Base-by-base conservation (phyloP, 164 flowering plant species). In the Sextonia rubra region DNA sequence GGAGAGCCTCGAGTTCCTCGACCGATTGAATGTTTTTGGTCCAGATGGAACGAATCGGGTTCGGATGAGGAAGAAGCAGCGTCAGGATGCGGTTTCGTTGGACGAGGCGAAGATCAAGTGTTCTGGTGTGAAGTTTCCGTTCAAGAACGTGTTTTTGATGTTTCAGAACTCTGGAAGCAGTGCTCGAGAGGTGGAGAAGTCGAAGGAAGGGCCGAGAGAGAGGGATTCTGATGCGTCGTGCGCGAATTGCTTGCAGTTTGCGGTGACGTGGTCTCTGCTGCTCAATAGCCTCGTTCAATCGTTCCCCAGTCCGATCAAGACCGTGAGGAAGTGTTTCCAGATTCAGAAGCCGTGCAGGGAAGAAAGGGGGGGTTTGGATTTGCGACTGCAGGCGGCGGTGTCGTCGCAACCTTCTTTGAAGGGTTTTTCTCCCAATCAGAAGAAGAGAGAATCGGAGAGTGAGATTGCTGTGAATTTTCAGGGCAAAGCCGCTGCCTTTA, bases 161-260 rank as follows among this genome's bases (percentile, higher is more conserved):
- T 78, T 85, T 20, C 85, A 69, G 29, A 82, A 77, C 32, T 65
- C 78, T 22, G 88, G 74, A 20, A 66, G 67, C 48, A 74, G 76
- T 71, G 78, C 69, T 30, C 55, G 73, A 27, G 58, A 47, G 47
- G 27, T n/a, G 5, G 85, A 79, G 62, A 70, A 47, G 26, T 32
- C 70, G 3, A 85, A 68, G 71, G 76, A 75, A 74, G 86, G 75
- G 64, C 22, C 68, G 68, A 85, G 80, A 75, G 88, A 81, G 55
- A 76, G 52, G 71, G 82, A 60, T 26, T 52, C 47, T 60, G 77
- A 86, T 66, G 85, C 73, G 23, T 82, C 86, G 75, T 87, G 90
- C 74, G 69, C 68, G 17, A 90, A 89, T 72, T 93, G 97, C 77
- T 81, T 93, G 86, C 88, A 88, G 67, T 83, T 91, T 83, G 90